Evolutionary conservation across 208 protist species (phyloP).

Genomic region (Trypanosoma vivax): DNA sequence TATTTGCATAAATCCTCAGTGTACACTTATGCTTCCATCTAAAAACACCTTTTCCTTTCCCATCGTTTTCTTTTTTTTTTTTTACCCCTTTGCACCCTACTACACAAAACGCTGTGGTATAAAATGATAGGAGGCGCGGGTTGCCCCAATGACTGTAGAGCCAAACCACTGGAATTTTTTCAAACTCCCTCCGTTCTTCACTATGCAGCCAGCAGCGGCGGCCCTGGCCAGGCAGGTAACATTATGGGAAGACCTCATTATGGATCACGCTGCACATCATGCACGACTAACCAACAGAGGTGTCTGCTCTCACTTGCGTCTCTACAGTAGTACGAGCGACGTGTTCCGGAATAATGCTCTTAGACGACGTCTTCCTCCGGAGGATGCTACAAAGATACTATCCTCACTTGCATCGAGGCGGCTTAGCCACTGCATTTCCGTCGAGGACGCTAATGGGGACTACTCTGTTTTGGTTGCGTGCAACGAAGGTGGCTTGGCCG

Average conservation of each 20-base stretch:
- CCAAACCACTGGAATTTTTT: conserved; percentile 77
- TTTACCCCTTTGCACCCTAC: too few species aligned
- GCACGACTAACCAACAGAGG: conserved; percentile 20
- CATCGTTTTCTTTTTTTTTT: too few species aligned
- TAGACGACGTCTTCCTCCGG: conserved; percentile 48
- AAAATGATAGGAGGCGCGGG: not conserved
- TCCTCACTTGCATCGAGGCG: conserved; percentile 41
- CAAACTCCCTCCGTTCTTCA: conserved; percentile 82
- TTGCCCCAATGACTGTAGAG: conserved; percentile 15
- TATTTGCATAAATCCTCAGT: too few species aligned
- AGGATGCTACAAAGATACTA: conserved; percentile 52
- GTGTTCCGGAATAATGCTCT: conserved; percentile 66
- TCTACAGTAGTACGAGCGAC: conserved; percentile 65
- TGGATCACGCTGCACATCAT: conserved; percentile 76
- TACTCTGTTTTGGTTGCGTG: conserved; percentile 68
- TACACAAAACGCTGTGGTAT: not conserved
- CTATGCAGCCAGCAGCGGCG: conserved; percentile 52
- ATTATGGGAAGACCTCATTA: conserved; percentile 58
- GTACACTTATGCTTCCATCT: too few species aligned
- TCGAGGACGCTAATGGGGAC: conserved; percentile 23
- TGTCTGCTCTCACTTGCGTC: conserved; percentile 38
- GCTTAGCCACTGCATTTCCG: conserved; percentile 52
- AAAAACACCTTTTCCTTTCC: too few species aligned
- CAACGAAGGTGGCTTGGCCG: conserved; percentile 53
- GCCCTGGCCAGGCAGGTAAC: conserved; percentile 48